Percentiles rank a stretch among this genome's conserved stretches.
Conservation (phyloP, 805 yeast species). For the Cyberlindnera petersonii region DNA sequence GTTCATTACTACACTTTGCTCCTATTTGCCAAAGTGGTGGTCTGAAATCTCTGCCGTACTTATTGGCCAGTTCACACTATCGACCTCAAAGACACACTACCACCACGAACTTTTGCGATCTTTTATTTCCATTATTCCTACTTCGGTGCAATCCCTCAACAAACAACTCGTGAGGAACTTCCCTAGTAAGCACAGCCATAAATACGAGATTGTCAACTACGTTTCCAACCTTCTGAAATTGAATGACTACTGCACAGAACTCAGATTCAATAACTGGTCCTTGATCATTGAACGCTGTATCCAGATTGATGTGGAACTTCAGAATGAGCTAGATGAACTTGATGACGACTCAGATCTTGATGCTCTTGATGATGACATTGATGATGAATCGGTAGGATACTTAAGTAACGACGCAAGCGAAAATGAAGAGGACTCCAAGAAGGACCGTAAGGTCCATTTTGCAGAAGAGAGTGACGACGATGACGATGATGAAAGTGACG, state of each 20-base stretch:
- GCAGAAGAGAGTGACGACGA: constrained; percentile 28
- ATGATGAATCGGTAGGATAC: constrained; percentile 17
- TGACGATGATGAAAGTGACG: constrained; percentile 34
- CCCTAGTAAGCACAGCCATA: constrained; percentile 74
- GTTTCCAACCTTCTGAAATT: constrained; percentile 58
- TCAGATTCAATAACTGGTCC: constrained; percentile 75
- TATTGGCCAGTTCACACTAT: constrained; percentile 53
- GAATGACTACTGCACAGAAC: constrained; percentile 68
- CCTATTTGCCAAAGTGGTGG: constrained; percentile 89
- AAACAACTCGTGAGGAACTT: constrained; percentile 53
- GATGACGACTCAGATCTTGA: constrained; percentile 41
- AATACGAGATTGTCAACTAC: constrained; percentile 54
- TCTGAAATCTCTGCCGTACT: constrained; percentile 70
- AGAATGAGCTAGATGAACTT: constrained; percentile 79
- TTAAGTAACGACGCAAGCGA: constrained; percentile 29
- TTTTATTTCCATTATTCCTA: constrained; percentile 73
- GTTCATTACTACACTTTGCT: constrained; percentile 73
- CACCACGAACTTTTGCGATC: constrained; percentile 66
- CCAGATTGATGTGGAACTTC: constrained; percentile 87
- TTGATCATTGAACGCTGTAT: constrained; percentile 74
- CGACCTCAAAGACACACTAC: constrained; percentile 32
- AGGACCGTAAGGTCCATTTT: constrained; percentile 11
- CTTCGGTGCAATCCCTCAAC: constrained; percentile 66
- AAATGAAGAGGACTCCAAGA: constrained; percentile 1
- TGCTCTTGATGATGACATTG: constrained; percentile 31